These are phyloP conservation scores for Magnaporthiopsis incrustans DNA, from an alignment of 2,329 filamentous ascomycete species.

Conservation along the genomic window DNA sequence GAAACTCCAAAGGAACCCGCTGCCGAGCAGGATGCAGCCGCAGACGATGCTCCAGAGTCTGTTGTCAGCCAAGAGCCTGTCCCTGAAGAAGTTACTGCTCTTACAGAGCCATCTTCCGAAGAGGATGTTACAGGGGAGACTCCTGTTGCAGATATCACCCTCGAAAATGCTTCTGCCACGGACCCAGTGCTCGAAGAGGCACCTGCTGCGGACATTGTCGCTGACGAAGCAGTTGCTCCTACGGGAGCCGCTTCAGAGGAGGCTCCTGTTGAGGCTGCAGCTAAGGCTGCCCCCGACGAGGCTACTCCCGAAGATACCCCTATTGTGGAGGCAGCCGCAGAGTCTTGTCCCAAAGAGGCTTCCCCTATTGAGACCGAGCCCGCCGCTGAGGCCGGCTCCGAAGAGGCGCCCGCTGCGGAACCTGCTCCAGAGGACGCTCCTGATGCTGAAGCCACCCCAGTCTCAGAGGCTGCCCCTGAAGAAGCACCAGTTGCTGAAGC, in stretches of 20 bases:
- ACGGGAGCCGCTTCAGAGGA: neutral
- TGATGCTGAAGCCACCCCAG: neutral
- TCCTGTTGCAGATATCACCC: constrained; percentile 3
- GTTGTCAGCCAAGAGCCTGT: neutral
- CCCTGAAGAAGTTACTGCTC: neutral
- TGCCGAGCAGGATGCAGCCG: constrained; percentile 13
- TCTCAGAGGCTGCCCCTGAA: neutral
- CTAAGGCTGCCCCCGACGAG: neutral
- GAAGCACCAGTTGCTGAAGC: too few relatives aligned
- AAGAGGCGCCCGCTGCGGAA: neutral
- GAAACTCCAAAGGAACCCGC: neutral
- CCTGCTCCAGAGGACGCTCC: neutral
- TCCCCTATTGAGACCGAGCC: too few relatives aligned
- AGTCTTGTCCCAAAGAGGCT: too few relatives aligned
- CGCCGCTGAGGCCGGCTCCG: too few relatives aligned
- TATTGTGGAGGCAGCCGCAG: too few relatives aligned
- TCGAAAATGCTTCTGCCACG: constrained; percentile 6
- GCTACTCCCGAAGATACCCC: neutral
- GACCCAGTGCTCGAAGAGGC: constrained; percentile 6
- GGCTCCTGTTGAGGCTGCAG: neutral
- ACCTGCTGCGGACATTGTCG: neutral
- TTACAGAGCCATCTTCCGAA: neutral
- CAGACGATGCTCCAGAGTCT: neutral
- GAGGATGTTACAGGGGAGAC: neutral
- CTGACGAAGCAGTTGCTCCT: constrained; percentile 3